Evolutionary conservation across 2,329 filamentous ascomycete genomes (phyloP).

Genomic region (Fusarium poae): DNA sequence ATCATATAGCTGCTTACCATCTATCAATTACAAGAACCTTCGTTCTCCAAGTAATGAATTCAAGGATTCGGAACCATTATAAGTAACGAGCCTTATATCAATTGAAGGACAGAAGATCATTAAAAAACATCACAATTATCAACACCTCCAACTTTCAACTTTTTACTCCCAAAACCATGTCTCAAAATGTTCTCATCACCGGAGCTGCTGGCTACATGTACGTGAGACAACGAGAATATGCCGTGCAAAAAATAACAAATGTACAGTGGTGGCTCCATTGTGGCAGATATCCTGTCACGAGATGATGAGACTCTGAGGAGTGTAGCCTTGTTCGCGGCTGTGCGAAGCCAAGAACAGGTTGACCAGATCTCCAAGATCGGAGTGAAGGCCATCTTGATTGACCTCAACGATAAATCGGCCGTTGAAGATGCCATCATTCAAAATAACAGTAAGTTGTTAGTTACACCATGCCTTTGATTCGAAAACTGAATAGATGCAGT

Average conservation of each 20-base stretch:
- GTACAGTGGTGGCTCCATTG: conserved; percentile 53
- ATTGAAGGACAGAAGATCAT: background rate
- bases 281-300: conserved; percentile 51
- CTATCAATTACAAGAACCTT: too few relatives aligned
- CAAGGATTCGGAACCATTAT: background rate
- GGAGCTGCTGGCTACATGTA: conserved; percentile 55
- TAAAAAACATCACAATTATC: background rate
- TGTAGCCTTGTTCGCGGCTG: conserved; percentile 50
- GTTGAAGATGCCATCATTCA: conserved; percentile 40
- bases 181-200: conserved; percentile 52
- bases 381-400: conserved; percentile 50
- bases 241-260: background rate
- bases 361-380: conserved; percentile 49
- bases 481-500: conserved; percentile 43
- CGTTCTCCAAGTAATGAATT: background rate
- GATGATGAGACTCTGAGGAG: conserved; percentile 40
- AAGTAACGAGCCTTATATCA: background rate
- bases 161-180: conserved; percentile 18
- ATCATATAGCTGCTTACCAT: background rate
- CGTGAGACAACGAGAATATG: background rate
- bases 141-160: background rate
- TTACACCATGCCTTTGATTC: background rate
- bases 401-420: conserved; percentile 50
- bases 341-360: conserved; percentile 53
- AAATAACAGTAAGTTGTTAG: conserved; percentile 45